phyloP scores from a whole-genome alignment of 306 rosid species.

The Cyamopsis tetragonoloba region DNA sequence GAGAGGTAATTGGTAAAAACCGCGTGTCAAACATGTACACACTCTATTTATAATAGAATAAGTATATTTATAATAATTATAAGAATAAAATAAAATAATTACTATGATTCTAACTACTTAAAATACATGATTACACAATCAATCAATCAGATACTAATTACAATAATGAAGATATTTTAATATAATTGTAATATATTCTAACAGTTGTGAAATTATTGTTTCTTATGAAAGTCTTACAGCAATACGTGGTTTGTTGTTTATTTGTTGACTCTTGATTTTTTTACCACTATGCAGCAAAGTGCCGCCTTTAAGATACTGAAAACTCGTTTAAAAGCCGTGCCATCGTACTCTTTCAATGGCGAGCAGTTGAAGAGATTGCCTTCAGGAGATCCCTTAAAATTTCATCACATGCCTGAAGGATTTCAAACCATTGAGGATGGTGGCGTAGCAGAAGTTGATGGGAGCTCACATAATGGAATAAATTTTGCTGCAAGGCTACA shows the following conservation, averaged over 20 bases:
- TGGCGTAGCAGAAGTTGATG: slow-evolving; percentile 40
- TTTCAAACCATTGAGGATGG: slow-evolving; percentile 59
- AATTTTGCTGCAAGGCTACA: slow-evolving; percentile 64
- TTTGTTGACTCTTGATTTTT: slow-evolving; percentile 21
- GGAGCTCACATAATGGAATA: slow-evolving; percentile 50
- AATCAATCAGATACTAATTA: too few species aligned
- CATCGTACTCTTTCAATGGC: slow-evolving; percentile 52
- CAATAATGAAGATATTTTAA: background rate
- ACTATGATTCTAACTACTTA: too few species aligned
- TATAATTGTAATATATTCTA: too few species aligned
- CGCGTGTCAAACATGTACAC: too few species aligned
- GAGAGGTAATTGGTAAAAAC: too few species aligned
- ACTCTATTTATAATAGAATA: too few species aligned
- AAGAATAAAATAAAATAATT: too few species aligned
- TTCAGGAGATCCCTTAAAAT: slow-evolving; percentile 54
- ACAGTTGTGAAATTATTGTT: background rate
- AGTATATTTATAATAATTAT: too few species aligned
- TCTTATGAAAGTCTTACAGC: background rate
- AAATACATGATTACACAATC: too few species aligned
- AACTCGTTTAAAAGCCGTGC: slow-evolving; percentile 82
- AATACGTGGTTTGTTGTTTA: background rate
- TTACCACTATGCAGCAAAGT: slow-evolving; percentile 74
- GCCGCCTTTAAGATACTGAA: slow-evolving; percentile 82
- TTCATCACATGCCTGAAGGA: slow-evolving; percentile 41
- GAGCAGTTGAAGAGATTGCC: slow-evolving; percentile 47